Base-by-base conservation (phyloP, 2,329 filamentous ascomycete species). In the Fusarium marasasianum region DNA sequence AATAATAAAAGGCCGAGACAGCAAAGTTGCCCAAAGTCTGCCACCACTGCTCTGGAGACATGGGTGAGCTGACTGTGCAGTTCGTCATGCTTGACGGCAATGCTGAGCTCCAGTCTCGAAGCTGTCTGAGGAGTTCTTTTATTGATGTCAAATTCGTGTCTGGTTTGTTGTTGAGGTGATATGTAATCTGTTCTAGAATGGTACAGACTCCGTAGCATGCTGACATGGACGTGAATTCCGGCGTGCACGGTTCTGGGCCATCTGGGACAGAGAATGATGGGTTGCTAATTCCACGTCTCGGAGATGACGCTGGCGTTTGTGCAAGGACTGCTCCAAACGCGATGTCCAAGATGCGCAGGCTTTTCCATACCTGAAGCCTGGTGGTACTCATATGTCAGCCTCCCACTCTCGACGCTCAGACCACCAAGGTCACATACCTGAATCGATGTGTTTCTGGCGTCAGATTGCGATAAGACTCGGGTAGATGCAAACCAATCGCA, bases 351-450 rank as follows among this genome's bases (percentile, higher is more conserved):
- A 59, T 38, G 1, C 56, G 33, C 2, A 59, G 24, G 12, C 56
- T 59, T 51, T 59, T 59, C 56, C 56, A 59, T 59, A 59, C 24
- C 12, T 58, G 43, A 31, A 58, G 56, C 6, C 56, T 58, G 1
- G 2, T 29, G 1, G 4, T 18, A 10, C n/a, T 2, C 3, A 1
- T 2, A 6, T 29, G 18, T 58, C 12, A 58, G 31, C 3, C 3
- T 26, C 1, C 5, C n/a, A 0, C 15, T 17, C 4, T 12, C 5
- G 17, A 2, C 7, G 5, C 14, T n/a, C 5, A 43, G 1, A 1
- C 5, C 1, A 1, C 0, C 4, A 18, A 9, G 20, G 6, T 14
- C 2, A 1, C 24, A 3, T 15, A 59, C 56, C 56, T 31, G 15
- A 50, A 20, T 38, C 43, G 47, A 31, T 59, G 56, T 6, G 24